Evolutionary conservation across 2,329 filamentous ascomycete genomes (phyloP).

Genomic region (Xylariomycetidae sp.): DNA sequence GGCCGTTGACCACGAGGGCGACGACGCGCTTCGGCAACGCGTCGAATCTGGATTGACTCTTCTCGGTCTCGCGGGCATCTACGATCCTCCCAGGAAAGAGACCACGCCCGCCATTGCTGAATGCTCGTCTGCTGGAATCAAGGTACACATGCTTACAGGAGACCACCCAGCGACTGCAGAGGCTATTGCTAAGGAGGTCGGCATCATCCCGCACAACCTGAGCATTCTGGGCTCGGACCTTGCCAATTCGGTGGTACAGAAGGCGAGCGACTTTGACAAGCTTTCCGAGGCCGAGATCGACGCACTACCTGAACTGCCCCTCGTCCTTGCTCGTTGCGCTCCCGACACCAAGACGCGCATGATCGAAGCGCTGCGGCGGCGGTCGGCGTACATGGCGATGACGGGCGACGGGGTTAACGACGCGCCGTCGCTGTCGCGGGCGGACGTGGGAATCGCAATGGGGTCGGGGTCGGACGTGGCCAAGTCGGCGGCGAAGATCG

Average conservation of each 20-base stretch:
- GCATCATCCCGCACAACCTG: conserved; percentile 64
- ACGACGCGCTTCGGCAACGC: conserved; percentile 46
- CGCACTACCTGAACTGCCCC: conserved; percentile 63
- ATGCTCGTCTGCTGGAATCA: conserved; percentile 68
- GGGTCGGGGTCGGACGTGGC: conserved; percentile 83
- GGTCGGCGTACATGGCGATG: conserved; percentile 74
- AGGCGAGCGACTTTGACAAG: conserved; percentile 72
- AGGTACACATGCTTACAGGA: conserved; percentile 79
- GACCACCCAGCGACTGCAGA: conserved; percentile 74
- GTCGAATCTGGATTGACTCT: conserved; percentile 67
- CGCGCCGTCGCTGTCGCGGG: conserved; percentile 70
- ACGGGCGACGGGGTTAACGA: conserved; percentile 87
- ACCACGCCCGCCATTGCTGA: conserved; percentile 66
- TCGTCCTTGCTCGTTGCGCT: conserved; percentile 79
- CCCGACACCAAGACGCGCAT: conserved; percentile 85
- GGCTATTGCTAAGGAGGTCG: conserved; percentile 72
- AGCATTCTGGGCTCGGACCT: conserved; percentile 53
- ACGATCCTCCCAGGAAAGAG: conserved; percentile 79
- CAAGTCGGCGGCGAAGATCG: conserved; percentile 75
- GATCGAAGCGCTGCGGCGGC: conserved; percentile 80
- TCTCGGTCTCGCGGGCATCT: conserved; percentile 77
- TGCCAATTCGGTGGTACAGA: conserved; percentile 66
- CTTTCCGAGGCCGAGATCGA: conserved; percentile 73
- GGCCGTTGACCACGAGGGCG: conserved; percentile 23
- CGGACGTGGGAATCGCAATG: conserved; percentile 87